Evolutionary conservation across 495 filamentous ascomycete species (phyloP), one percentile per base, ranked within the genome.

Genomic region (Clavariopsis aquatica): DNA sequence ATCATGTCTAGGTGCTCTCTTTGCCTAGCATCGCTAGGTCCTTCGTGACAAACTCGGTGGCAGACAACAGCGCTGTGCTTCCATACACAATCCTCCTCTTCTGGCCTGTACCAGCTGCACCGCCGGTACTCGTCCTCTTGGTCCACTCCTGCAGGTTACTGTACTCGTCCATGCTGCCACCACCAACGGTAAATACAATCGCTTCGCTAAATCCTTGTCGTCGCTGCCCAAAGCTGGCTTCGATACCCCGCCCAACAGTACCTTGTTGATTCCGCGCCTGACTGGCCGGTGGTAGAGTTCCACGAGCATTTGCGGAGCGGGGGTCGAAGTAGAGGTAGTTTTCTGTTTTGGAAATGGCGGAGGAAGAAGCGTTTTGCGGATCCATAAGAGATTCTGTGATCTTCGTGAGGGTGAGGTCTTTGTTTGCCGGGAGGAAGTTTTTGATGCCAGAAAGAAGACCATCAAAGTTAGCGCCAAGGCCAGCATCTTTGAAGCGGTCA

Each of bases 371-470:
- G 10, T 89, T 82, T 38, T 90, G 82, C 0, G 95, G 95, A 73
- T 99, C 95, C 95, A 99, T 99, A 72, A 99, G 87, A 0, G 92
- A 96, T 73, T 99, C 95, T 12, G 92, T 92, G 73, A 99, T 97
- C 76, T 98, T 96, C 52, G 95, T 98, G 43, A 98, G 83, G 0
- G 95, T 99, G 3, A 97, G 82, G 72, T 99, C 95, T 69, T 92
- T 90, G 77, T 99, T 94, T 12, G 85, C 91, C 1, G 95, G 95
- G 2, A 98, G 80, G 80, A 98, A 96, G 75, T 97, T 98, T 79
- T 98, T 98, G 77, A 99, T 93, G 36, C 95, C 93, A n/a, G 91
- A 92, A 65, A 99, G 92, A 28, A 99, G 85, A 24, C 86, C 92
- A 69, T 98, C 95, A 71, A 98, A 92, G 73, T 96, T 96, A 55